Percentiles rank a stretch among this genome's conserved stretches.
phyloP scores from a whole-genome alignment of 805 yeast species.

The Wickerhamiella alocasiicola region DNA sequence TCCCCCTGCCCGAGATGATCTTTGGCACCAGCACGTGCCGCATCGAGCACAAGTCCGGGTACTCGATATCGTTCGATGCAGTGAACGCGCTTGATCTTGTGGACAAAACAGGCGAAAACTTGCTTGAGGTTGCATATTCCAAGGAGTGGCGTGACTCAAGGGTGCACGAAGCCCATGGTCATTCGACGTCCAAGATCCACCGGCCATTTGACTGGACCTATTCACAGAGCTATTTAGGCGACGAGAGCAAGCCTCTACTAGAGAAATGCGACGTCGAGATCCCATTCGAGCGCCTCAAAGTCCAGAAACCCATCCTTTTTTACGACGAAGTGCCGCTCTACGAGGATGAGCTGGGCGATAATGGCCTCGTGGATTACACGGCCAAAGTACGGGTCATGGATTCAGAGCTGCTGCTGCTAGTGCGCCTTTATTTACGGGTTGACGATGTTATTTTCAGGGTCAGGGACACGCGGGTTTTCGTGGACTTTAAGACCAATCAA shows the following conservation, averaged over 20 bases:
- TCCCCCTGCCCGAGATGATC: slow-evolving; percentile 95
- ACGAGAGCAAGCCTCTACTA: slow-evolving; percentile 22
- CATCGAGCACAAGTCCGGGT: slow-evolving; percentile 34
- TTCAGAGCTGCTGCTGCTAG: slow-evolving; percentile 56
- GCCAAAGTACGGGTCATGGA: slow-evolving; percentile 85
- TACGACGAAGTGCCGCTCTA: slow-evolving; percentile 79
- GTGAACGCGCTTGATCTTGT: slow-evolving; percentile 60
- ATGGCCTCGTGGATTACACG: slow-evolving; percentile 71
- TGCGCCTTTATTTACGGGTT: slow-evolving; percentile 72
- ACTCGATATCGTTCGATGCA: slow-evolving; percentile 56
- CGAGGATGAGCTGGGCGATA: slow-evolving; percentile 95
- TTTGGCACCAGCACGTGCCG: slow-evolving; percentile 71
- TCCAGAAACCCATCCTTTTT: slow-evolving; percentile 75
- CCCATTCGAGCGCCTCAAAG: slow-evolving; percentile 57
- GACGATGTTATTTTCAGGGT: slow-evolving; percentile 80
- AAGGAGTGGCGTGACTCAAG: slow-evolving; percentile 54
- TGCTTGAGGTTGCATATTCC: slow-evolving; percentile 71
- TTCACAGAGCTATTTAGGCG: slow-evolving; percentile 64
- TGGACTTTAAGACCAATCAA: slow-evolving; percentile 54
- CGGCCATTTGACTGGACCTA: slow-evolving; percentile 97
- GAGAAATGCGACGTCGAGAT: slow-evolving; percentile 30
- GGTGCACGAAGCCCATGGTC: slow-evolving; percentile 27
- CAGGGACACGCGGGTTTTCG: slow-evolving; percentile 70
- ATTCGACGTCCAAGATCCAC: slow-evolving; percentile 45
- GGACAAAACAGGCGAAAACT: slow-evolving; percentile 37